Conservation (phyloP, 2,329 filamentous ascomycete genomes). For the Beauveria scarabaeidicola region DNA sequence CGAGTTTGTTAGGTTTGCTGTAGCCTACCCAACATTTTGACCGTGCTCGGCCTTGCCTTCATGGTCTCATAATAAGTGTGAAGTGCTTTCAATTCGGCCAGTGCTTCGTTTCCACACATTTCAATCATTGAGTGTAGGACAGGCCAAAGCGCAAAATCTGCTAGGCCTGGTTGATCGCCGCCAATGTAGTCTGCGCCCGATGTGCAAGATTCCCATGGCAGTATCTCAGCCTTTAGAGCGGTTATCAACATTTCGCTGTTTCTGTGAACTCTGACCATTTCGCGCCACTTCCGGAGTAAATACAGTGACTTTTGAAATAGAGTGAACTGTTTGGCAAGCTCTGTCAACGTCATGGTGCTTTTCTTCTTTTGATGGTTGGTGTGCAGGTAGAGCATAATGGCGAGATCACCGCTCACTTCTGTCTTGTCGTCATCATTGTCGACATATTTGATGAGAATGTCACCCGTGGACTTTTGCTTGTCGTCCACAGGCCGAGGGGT, state of each 20-base stretch:
- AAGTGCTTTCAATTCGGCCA: conserved; percentile 25
- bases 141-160: conserved; percentile 52
- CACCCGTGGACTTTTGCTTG: conserved; percentile 10
- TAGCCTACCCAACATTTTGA: conserved; percentile 14
- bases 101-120: conserved; percentile 22
- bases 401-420: conserved; percentile 39
- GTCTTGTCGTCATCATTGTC: conserved; percentile 45
- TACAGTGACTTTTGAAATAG: conserved; percentile 35
- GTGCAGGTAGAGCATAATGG: conserved; percentile 54
- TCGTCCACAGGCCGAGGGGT: conserved; percentile 4
- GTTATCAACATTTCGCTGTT: conserved; percentile 13
- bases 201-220: conserved; percentile 32
- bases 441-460: conserved; percentile 38
- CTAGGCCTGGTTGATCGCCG: conserved; percentile 32
- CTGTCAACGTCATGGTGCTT: conserved; percentile 16
- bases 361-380: conserved; percentile 35
- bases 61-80: conserved; percentile 30
- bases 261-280: neutral
- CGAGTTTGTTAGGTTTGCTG: neutral
- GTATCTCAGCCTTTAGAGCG: conserved; percentile 25
- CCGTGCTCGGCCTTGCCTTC: conserved; percentile 15
- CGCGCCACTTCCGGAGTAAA: neutral
- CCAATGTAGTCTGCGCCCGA: conserved; percentile 34
- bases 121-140: conserved; percentile 39
- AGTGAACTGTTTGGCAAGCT: conserved; percentile 29